These are phyloP conservation scores for sunflower (Helianthus annuus) DNA, from an alignment of 129 eudicot genomes.

Conservation along the genomic window HanXRQr2.0-SUNRISE NC_035442.2:156709297-156709796, in stretches of 20 bases:
- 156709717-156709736: conserved; percentile 81
- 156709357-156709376: conserved; percentile 6
- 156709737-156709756: neutral
- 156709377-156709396: neutral
- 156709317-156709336: conserved; percentile 72
- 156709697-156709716: conserved; percentile 99
- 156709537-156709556: neutral
- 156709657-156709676: conserved; percentile 77
- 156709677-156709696: conserved; percentile 94
- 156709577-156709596: neutral
- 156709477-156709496: conserved; percentile 83
- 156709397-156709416: neutral
- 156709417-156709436: conserved; percentile 4
- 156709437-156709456: conserved; percentile 71
- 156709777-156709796: conserved; percentile 13
- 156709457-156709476: conserved; percentile 92
- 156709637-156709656: conserved; percentile 17
- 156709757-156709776: neutral
- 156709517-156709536: conserved; percentile 76
- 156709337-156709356: conserved; percentile 65
- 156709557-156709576: neutral
- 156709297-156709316: conserved; percentile 75
- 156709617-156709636: conserved; percentile 7
- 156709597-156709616: neutral
- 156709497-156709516: conserved; percentile 87